Percentiles rank a stretch among this genome's conserved stretches.
These are phyloP conservation scores for Fusarium tjaetaba DNA, from an alignment of 2,329 filamentous ascomycete species.

Conservation along the genomic window DNA sequence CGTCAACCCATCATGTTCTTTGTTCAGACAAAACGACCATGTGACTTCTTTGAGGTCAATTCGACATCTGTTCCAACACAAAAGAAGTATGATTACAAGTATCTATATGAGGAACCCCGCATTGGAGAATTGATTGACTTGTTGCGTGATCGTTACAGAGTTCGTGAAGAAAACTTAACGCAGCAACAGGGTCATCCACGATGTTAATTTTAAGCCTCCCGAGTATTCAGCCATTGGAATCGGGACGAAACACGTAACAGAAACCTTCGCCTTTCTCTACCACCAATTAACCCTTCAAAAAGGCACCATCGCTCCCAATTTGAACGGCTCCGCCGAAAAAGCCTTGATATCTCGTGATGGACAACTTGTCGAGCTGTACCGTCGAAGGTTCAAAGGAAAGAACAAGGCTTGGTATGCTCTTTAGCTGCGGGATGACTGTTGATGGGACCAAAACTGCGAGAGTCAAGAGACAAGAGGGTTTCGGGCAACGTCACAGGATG, in stretches of 20 bases:
- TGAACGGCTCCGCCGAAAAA: constrained; percentile 11
- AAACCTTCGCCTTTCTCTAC: constrained; percentile 18
- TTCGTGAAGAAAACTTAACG: neutral
- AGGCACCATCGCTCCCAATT: neutral
- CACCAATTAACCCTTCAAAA: constrained; percentile 5
- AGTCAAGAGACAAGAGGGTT: constrained; percentile 28
- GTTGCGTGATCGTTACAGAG: neutral
- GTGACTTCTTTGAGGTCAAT: neutral
- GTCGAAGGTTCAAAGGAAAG: constrained; percentile 10
- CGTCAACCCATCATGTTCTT: neutral
- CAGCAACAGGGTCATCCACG: neutral
- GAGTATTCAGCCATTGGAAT: fast-evolving
- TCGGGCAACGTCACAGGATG: too few relatives aligned
- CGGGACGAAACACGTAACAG: neutral
- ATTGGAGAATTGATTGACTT: neutral
- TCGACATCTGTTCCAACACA: neutral
- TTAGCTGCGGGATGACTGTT: neutral
- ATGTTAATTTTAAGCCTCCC: neutral
- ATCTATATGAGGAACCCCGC: neutral
- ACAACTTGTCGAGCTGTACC: neutral
- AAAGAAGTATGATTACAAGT: fast-evolving
- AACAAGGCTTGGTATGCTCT: neutral
- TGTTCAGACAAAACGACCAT: neutral
- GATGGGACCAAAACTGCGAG: constrained; percentile 13
- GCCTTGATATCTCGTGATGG: neutral